Evolutionary conservation across 768 basidiomycete species (phyloP).

Genomic region (Chlorophyllum brunneum): DNA sequence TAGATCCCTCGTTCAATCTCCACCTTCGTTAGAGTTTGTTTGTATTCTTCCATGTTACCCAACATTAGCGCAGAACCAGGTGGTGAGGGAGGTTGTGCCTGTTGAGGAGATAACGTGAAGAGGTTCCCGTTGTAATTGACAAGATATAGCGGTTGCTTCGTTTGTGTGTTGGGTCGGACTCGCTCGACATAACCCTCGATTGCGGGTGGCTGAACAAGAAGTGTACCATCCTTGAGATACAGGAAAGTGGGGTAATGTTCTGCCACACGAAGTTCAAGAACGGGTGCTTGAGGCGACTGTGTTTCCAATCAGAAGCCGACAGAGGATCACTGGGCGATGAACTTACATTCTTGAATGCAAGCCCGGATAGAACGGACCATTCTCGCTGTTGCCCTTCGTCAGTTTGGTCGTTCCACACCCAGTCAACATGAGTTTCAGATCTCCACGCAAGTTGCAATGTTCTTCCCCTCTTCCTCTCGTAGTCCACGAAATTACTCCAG

Average conservation of each 20-base stretch:
- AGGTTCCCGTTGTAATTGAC: conserved; percentile 69
- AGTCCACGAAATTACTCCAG: conserved; percentile 59
- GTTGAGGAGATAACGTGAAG: conserved; percentile 49
- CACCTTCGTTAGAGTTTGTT: conserved; percentile 36
- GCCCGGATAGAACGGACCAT: conserved; percentile 74
- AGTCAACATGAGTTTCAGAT: conserved; percentile 69
- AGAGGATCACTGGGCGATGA: background rate
- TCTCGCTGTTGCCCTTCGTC: conserved; percentile 55
- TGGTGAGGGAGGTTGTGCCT: conserved; percentile 67
- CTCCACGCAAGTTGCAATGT: conserved; percentile 79
- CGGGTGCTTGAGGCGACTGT: conserved; percentile 38
- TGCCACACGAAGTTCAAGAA: conserved; percentile 72
- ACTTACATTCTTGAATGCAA: conserved; percentile 69
- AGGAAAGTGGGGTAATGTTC: conserved; percentile 58
- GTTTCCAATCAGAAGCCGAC: conserved; percentile 1
- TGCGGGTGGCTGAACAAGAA: conserved; percentile 69
- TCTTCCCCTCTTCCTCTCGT: conserved; percentile 49
- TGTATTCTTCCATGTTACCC: conserved; percentile 24
- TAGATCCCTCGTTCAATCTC: conserved; percentile 61
- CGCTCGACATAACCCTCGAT: conserved; percentile 87
- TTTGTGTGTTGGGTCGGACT: conserved; percentile 54
- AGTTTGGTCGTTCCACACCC: conserved; percentile 77
- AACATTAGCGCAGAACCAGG: conserved; percentile 43
- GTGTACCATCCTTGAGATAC: conserved; percentile 40
- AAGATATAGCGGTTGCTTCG: conserved; percentile 63